These are phyloP conservation scores for Penicillium maclennaniae DNA, from an alignment of 495 filamentous ascomycete species.

Conservation along the genomic window DNA sequence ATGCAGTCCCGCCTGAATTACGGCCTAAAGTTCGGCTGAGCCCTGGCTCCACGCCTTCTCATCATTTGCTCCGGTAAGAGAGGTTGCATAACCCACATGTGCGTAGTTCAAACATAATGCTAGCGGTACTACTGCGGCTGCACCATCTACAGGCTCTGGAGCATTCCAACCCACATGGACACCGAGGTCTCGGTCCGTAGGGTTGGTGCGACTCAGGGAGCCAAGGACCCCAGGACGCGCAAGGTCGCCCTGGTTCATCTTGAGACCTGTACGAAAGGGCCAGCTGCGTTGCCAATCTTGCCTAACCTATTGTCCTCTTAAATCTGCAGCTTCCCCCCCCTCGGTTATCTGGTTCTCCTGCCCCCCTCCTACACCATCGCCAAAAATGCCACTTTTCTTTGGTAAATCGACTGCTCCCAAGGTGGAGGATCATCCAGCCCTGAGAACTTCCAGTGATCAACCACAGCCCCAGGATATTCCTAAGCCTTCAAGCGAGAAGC, in stretches of 20 bases:
- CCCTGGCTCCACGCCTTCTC: slow-evolving; percentile 5
- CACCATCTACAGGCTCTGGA: neutral
- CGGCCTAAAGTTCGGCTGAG: slow-evolving; percentile 12
- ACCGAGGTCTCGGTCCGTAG: slow-evolving; percentile 2
- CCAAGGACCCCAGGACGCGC: slow-evolving; percentile 5
- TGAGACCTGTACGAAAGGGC: slow-evolving; percentile 27
- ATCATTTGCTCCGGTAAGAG: neutral
- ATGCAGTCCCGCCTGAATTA: slow-evolving; percentile 7
- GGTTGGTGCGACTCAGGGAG: slow-evolving; percentile 4
- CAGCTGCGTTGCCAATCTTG: slow-evolving; percentile 16
- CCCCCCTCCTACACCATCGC: neutral
- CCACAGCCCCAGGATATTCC: slow-evolving; percentile 5
- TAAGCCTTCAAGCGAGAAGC: slow-evolving; percentile 25
- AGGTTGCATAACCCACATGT: neutral
- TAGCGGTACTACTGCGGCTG: neutral
- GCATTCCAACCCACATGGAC: slow-evolving; percentile 10
- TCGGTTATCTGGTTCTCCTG: slow-evolving; percentile 1
- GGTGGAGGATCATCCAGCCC: neutral
- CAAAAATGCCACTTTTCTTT: slow-evolving; percentile 19
- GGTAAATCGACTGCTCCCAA: slow-evolving; percentile 10
- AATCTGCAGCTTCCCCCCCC: neutral
- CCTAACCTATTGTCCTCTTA: slow-evolving; percentile 1
- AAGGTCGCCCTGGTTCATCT: slow-evolving; percentile 18
- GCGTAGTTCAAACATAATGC: neutral
- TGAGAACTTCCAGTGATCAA: slow-evolving; percentile 6